A percentile compares a stretch with the other conserved stretches of the same genome.
Conservation (phyloP, 2,329 filamentous ascomycete genomes). For the Curvularia hawaiiensis region DNA sequence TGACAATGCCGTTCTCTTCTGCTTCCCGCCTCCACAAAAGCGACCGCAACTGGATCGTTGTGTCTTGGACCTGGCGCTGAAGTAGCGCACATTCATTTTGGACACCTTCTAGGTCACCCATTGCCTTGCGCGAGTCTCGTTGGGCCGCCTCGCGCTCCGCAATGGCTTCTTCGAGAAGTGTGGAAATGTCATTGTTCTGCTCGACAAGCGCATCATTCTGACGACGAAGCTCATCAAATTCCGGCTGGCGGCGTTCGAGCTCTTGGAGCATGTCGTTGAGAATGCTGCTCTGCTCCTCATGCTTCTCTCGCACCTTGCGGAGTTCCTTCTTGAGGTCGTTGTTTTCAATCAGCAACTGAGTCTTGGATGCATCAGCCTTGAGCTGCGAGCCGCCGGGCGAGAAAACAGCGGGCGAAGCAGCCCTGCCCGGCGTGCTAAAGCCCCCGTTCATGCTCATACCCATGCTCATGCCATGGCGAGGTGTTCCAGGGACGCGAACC, state of each 20-base stretch:
- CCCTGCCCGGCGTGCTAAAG: constrained; percentile 56
- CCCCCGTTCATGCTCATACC: constrained; percentile 52
- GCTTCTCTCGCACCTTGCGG: constrained; percentile 73
- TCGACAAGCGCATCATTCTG: constrained; percentile 81
- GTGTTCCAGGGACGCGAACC: constrained; percentile 55
- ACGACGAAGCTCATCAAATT: constrained; percentile 81
- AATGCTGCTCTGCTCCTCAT: constrained; percentile 73
- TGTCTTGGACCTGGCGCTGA: constrained; percentile 84
- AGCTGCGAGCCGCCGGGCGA: constrained; percentile 60
- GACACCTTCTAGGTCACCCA: constrained; percentile 69
- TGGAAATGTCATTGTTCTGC: constrained; percentile 78
- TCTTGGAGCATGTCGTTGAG: constrained; percentile 86
- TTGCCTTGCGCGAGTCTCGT: constrained; percentile 78
- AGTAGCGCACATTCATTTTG: constrained; percentile 75
- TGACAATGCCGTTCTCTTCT: constrained; percentile 76
- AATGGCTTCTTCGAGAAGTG: constrained; percentile 80
- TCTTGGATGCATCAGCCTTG: constrained; percentile 62
- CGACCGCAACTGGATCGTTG: constrained; percentile 88
- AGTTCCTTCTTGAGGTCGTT: constrained; percentile 71
- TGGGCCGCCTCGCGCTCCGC: constrained; percentile 79
- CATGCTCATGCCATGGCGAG: constrained; percentile 52
- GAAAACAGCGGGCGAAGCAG: constrained; percentile 57
- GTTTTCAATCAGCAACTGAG: constrained; percentile 68
- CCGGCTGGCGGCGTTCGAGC: constrained; percentile 83
- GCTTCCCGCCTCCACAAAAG: constrained; percentile 86